Evolutionary conservation across 306 rosid genomes (phyloP).

Genomic region (Alnus rubra): DNA sequence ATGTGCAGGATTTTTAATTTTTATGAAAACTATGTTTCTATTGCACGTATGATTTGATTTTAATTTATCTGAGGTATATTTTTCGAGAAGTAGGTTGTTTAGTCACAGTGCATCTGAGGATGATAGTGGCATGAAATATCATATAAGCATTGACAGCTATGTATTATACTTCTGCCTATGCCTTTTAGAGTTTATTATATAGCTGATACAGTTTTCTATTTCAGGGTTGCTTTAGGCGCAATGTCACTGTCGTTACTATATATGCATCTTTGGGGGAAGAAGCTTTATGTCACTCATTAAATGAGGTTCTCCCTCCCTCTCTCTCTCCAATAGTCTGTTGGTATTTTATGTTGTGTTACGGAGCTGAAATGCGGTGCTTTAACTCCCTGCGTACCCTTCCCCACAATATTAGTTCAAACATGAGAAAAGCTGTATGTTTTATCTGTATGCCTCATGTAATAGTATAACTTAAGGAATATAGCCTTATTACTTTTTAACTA

Average conservation of each 20-base stretch:
- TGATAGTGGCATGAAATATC: background rate
- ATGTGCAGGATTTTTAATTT: background rate
- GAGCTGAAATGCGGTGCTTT: constrained; percentile 9
- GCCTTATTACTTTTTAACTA: background rate
- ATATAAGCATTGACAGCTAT: constrained; percentile 6
- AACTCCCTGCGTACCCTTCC: background rate
- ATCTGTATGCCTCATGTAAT: background rate
- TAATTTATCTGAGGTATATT: background rate
- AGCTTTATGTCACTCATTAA: constrained; percentile 86
- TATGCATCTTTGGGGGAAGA: constrained; percentile 94
- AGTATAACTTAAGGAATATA: background rate
- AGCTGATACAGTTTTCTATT: constrained; percentile 16
- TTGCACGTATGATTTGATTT: constrained; percentile 5
- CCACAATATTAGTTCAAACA: background rate
- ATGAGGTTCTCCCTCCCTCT: constrained; percentile 67
- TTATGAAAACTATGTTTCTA: background rate
- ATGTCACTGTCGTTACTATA: constrained; percentile 88
- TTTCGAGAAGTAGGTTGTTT: background rate
- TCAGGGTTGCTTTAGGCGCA: constrained; percentile 93
- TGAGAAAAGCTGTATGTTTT: background rate
- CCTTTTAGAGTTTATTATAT: background rate
- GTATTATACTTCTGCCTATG: background rate
- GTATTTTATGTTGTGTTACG: background rate
- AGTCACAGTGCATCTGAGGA: background rate
- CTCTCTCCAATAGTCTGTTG: constrained; percentile 13